Evolutionary conservation across 2,329 filamentous ascomycete genomes (phyloP), one percentile per base, ranked within the genome.

Genomic region (Penicillium sp.): DNA sequence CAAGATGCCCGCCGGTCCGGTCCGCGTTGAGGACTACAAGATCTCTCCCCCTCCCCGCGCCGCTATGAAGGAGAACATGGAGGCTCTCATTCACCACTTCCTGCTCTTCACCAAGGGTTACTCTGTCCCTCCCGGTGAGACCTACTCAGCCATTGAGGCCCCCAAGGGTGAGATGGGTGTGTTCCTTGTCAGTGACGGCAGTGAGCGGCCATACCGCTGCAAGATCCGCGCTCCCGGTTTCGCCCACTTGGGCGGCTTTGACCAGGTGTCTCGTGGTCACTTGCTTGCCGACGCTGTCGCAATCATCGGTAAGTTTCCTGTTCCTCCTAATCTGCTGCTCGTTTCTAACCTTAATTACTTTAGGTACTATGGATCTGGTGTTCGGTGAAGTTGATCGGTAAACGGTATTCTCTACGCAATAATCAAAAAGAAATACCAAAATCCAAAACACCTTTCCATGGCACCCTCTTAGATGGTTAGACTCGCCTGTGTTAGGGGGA

Each of bases 21-120:
- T 97, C 68, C 88, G 92, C 61, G 89, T 96, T 35, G 93, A 99
- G 75, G 93, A 99, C 75, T 99, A 97, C 84, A 99, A 99, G 83
- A 83, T 99, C 66, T 87, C 89, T 2, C 93, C 93, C 18, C 93
- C 93, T 55, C 95, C 93, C n/a, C 86, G 93, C 67, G 80, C 89
- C 37, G 93, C 93, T 66, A 99, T 99, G 93, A 99, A 99, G 82
- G 93, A 99, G 83, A 99, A 99, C 79, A 99, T 99, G 95, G 93
- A 99, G 77, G 91, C 93, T 33, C 82, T 99, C 36, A 99, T 99
- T 70, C 93, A 99, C 77, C 93, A 99, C 79, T 99, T 99, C 81
- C 77, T 99, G 59, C 84, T 99, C 46, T 99, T 92, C 79, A 97
- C 91, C 72, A 99, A 99, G 82, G 93, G 93, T 52, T 99, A 99